Evolutionary conservation across 106 monocot species (phyloP), one percentile per base, ranked within the genome.

Genomic region (Phalaenopsis equestris): DNA sequence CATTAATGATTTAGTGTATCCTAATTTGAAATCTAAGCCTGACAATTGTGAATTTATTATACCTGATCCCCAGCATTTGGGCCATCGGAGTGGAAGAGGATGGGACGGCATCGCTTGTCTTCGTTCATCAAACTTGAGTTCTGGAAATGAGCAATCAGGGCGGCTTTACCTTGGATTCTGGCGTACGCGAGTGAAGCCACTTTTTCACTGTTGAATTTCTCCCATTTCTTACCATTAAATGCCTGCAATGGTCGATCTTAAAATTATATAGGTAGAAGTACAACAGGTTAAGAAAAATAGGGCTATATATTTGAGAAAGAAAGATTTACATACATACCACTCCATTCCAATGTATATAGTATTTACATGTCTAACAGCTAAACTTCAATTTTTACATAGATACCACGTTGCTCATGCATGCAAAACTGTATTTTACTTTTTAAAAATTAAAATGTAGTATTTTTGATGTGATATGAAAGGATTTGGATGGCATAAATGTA

Each of bases 21-120:
- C 19, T 57, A 19, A 57, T 16, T 57, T 15, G 17, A 57, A 57
- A 57, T 15, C 57, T 57, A 49, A 0, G 2, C 3, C 10, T 52
- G 52, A 12, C 12, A 12, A 10, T 45, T 45, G 2, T 52, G 52
- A 52, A 3, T 1, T 52, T 49, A 30, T 14, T 61, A 30, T 68
- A 93, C 93, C 93, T 93, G 93, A 80, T 93, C 93, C 43, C 93
- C 93, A 41, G 93, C 93, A 86, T 90, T 90, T 37, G 93, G 93
- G 38, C 93, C 93, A 75, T 91, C 90, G 12, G 90, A 84, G 67
- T 84, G 90, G 78, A 91, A 93, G 48, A 93, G 85, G 68, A 93
- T 93, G 73, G 93, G 93, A 12, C 93, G 90, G 77, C 93, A 93
- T 1, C 90, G 84, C 42, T 91, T 93, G 78, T 93, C 93, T 80